These are phyloP conservation scores for Fusarium sp. DNA, from an alignment of 2,329 filamentous ascomycete genomes.

Conservation along the genomic window DNA sequence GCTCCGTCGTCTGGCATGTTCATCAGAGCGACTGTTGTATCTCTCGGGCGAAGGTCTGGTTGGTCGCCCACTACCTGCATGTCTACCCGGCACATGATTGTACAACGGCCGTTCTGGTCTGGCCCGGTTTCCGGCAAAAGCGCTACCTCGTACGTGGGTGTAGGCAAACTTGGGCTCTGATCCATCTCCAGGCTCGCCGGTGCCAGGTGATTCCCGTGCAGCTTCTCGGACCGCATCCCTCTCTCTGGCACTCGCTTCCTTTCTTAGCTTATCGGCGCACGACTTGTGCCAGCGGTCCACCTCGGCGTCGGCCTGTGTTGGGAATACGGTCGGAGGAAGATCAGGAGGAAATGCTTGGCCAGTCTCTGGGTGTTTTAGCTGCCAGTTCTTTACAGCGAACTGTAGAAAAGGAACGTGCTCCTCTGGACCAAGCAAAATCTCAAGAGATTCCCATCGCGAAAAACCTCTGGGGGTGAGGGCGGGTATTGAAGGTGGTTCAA, in stretches of 20 bases:
- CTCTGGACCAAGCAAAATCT: constrained; percentile 87
- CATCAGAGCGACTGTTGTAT: constrained; percentile 56
- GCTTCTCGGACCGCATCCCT: constrained; percentile 48
- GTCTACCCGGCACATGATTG: constrained; percentile 58
- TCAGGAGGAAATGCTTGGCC: constrained; percentile 74
- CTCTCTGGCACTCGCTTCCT: constrained; percentile 64
- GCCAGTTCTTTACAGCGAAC: constrained; percentile 81
- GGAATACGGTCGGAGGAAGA: constrained; percentile 74
- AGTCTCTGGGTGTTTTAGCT: constrained; percentile 80
- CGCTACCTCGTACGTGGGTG: constrained; percentile 50
- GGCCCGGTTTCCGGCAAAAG: constrained; percentile 49
- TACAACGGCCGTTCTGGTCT: constrained; percentile 56
- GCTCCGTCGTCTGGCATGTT: constrained; percentile 61
- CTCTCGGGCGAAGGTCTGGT: constrained; percentile 54
- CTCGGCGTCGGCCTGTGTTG: constrained; percentile 78
- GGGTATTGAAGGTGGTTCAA: constrained; percentile 81
- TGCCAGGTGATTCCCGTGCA: constrained; percentile 43
- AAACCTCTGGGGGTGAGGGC: constrained; percentile 87
- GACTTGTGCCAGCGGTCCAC: constrained; percentile 88
- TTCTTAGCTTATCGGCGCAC: constrained; percentile 77
- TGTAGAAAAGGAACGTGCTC: constrained; percentile 89
- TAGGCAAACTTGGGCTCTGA: constrained; percentile 57
- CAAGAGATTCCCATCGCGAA: constrained; percentile 92
- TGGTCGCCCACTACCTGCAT: constrained; percentile 49
- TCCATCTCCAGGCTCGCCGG: constrained; percentile 48